Base-by-base conservation (phyloP, 495 filamentous ascomycete species). In the Trichocladium antarcticum region DNA sequence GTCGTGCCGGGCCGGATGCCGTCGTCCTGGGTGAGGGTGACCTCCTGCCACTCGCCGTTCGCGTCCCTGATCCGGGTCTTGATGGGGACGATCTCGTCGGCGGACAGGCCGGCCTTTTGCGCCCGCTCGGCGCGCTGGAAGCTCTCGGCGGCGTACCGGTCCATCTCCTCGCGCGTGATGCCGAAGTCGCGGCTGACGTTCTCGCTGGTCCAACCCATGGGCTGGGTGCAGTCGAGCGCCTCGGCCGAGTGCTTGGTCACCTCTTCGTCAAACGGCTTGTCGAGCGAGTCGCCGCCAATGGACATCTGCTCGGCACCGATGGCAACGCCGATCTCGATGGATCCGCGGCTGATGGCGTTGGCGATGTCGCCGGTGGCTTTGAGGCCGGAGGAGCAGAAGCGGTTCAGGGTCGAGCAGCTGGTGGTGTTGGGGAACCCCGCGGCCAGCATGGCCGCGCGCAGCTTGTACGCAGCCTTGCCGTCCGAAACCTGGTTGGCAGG, bases 141-240 rank as follows among this genome's bases (percentile, higher is more conserved):
- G 10, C 80, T 85, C 72, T 93, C 86, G 8, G 85, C 85, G 0
- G 92, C 87, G 64, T 81, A 96, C 47, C 76, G 68, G 64, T 98
- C 92, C 64, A 95, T 87, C 53, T 62, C 60, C 60, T 90, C 81
- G 37, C 92, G 79, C 1, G 79, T 67, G 58, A 98, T 81, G 50
- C 82, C 75, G 62, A 98, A 98, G 69, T 96, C 90, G 43, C 77
- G 79, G 39, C 80, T 87, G n/a, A 98, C 86, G 56, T 98, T 96
- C 73, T 98, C 92, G 10, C 82, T 87, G 0, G 92, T 98, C 79
- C 95, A 92, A 0, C 92, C 92, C 92, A 98, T 98, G 24, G 88
- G 81, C 75, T 90, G 81, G 78, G 87, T 77, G 74, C 88, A 93
- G 67, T 98, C 92, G 29, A 63, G 59, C 0, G 86, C 79, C 60